These are phyloP conservation scores for Coprinopsis marcescibilis DNA, from an alignment of 768 basidiomycete genomes.

Conservation along the genomic window DNA sequence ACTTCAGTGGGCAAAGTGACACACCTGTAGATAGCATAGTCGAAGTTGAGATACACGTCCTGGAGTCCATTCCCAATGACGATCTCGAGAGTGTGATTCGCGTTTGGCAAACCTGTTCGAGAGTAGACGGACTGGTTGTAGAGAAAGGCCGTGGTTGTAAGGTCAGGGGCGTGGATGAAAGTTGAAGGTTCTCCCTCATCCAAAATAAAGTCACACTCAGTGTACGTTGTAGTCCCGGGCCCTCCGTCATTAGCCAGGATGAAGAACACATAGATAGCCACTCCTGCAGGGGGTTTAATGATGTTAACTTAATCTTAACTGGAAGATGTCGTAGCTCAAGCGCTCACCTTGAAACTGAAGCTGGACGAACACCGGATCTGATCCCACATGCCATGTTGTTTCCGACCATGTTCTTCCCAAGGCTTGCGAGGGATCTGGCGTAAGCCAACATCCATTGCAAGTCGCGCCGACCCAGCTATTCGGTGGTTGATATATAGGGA, in stretches of 20 bases:
- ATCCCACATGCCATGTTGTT: background rate
- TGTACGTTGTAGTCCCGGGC: slow-evolving; percentile 14
- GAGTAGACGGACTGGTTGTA: slow-evolving; percentile 18
- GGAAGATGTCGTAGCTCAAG: background rate
- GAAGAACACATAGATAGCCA: slow-evolving; percentile 33
- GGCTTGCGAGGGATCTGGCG: background rate
- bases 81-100: slow-evolving; percentile 6
- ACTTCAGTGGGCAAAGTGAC: background rate
- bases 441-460: background rate
- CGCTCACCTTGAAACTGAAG: background rate
- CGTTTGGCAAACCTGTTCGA: slow-evolving; percentile 9
- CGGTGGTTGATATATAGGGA: too few species aligned
- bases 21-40: slow-evolving; percentile 14
- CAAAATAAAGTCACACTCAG: slow-evolving; percentile 21
- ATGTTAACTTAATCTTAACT: background rate
- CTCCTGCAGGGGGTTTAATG: slow-evolving; percentile 21
- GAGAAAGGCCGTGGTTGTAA: slow-evolving; percentile 8
- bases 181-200: slow-evolving; percentile 12
- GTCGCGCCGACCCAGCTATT: background rate
- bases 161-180: slow-evolving; percentile 17
- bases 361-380: background rate
- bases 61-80: slow-evolving; percentile 1
- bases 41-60: slow-evolving; percentile 11
- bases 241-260: slow-evolving; percentile 29
- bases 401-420: background rate